Evolutionary conservation across 2,329 filamentous ascomycete species (phyloP).

Genomic region (Fusarium drepaniforme): DNA sequence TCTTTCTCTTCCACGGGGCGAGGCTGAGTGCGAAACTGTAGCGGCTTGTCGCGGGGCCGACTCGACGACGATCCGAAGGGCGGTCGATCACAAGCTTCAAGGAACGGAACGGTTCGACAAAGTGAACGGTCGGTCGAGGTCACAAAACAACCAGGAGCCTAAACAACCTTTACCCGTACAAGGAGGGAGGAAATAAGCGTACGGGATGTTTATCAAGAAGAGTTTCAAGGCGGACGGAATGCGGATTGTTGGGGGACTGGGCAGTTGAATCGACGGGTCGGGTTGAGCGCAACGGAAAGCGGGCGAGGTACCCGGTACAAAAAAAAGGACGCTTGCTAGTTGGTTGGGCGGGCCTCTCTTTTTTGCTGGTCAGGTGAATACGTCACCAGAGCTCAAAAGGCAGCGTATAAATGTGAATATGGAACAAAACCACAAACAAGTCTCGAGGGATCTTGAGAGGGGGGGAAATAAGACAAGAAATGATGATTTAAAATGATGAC

Average conservation of each 20-base stretch:
- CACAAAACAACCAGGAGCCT: constrained; percentile 13
- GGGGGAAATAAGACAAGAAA: neutral
- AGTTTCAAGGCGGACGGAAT: constrained; percentile 20
- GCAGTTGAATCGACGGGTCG: constrained; percentile 13
- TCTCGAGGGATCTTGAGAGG: neutral
- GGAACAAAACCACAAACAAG: neutral
- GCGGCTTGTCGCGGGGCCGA: constrained; percentile 30
- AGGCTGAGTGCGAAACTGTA: constrained; percentile 8
- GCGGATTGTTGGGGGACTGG: constrained; percentile 32
- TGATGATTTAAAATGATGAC: neutral
- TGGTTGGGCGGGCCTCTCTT: constrained; percentile 21
- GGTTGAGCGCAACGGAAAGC: constrained; percentile 16
- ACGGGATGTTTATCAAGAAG: constrained; percentile 8
- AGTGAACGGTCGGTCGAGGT: constrained; percentile 5
- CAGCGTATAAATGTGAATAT: neutral
- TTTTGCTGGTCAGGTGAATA: constrained; percentile 33
- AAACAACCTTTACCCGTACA: constrained; percentile 21
- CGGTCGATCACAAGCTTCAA: constrained; percentile 9
- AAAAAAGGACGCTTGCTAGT: constrained; percentile 21
- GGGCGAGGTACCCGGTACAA: constrained; percentile 30
- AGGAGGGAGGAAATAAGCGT: constrained; percentile 5
- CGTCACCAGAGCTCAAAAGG: constrained; percentile 28
- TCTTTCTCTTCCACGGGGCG: neutral
- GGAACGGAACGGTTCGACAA: neutral
- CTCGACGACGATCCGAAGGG: constrained; percentile 27